phyloP scores from a whole-genome alignment of 1,139 yeast species.

The Suhomyces ambrosiae region DNA sequence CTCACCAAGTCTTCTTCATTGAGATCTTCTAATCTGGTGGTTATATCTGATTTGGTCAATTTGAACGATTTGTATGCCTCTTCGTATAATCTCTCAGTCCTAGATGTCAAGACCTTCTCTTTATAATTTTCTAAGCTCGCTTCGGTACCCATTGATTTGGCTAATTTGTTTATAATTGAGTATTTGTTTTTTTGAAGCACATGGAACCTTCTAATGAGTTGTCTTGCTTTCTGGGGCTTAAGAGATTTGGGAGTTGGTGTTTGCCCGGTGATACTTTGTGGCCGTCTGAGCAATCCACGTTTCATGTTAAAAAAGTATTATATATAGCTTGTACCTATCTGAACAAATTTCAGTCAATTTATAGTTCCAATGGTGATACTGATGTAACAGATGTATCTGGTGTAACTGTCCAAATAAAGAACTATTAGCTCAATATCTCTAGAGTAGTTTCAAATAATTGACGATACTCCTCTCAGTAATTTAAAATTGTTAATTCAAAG shows the following conservation, averaged over 20 bases:
- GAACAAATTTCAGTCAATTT: too few relatives aligned
- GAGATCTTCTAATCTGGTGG: conserved; percentile 25
- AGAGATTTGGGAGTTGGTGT: conserved; percentile 34
- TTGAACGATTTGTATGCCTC: conserved; percentile 10
- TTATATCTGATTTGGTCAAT: conserved; percentile 14
- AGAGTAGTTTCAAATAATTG: too few relatives aligned
- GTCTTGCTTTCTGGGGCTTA: conserved; percentile 69
- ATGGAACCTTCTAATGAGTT: conserved; percentile 69
- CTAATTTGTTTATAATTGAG: conserved; percentile 31
- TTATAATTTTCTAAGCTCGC: conserved; percentile 30
- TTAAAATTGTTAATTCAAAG: too few relatives aligned
- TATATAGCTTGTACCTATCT: too few relatives aligned
- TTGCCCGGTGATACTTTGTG: conserved; percentile 20
- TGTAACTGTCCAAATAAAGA: too few relatives aligned
- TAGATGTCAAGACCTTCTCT: not conserved
- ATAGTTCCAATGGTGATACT: too few relatives aligned
- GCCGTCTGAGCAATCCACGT: conserved; percentile 14
- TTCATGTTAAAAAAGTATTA: conserved; percentile 1
- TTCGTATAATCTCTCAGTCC: conserved; percentile 1
- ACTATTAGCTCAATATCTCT: too few relatives aligned
- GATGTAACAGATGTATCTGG: too few relatives aligned
- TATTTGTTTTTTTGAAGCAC: conserved; percentile 55
- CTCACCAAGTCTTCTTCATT: conserved; percentile 20
- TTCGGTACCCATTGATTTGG: conserved; percentile 10
- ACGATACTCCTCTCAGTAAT: too few relatives aligned